Evolutionary conservation across 2,329 filamentous ascomycete genomes (phyloP).

Genomic region (Pseudofabraea citricarpa): DNA sequence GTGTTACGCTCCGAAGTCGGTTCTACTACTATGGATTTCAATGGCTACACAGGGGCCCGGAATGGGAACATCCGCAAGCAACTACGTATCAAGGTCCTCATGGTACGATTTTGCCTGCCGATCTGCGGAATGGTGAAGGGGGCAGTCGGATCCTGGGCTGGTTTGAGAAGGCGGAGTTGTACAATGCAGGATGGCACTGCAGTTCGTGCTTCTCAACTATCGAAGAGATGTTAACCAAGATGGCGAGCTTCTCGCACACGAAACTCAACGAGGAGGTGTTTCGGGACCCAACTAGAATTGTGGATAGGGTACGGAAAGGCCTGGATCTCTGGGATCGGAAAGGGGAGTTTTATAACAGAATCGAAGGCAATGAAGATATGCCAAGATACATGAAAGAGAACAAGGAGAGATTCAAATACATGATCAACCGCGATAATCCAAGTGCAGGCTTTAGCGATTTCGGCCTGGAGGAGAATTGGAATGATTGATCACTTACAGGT

Average conservation of each 20-base stretch:
- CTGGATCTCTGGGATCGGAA: constrained; percentile 36
- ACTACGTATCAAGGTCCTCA: constrained; percentile 33
- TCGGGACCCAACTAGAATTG: constrained; percentile 33
- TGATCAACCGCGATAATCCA: constrained; percentile 17
- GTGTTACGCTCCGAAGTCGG: constrained; percentile 29
- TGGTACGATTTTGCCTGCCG: constrained; percentile 34
- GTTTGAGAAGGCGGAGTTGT: constrained; percentile 30
- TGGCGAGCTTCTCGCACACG: constrained; percentile 37
- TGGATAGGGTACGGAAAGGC: constrained; percentile 37
- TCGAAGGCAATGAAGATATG: constrained; percentile 37
- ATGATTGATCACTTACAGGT: no score
- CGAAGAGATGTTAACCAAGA: constrained; percentile 35
- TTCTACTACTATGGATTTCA: constrained; percentile 37
- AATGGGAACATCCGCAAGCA: constrained; percentile 41
- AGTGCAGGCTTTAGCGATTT: constrained; percentile 20
- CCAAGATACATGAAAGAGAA: constrained; percentile 33
- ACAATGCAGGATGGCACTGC: constrained; percentile 42
- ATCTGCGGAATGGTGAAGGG: constrained; percentile 31
- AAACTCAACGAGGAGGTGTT: constrained; percentile 34
- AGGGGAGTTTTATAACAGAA: constrained; percentile 29
- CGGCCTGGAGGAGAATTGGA: neutral
- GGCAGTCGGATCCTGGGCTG: constrained; percentile 14
- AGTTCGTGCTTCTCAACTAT: constrained; percentile 38
- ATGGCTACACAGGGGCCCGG: constrained; percentile 26
- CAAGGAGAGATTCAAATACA: constrained; percentile 15